Conservation (phyloP, 208 protist species). For the Acanthamoeba healyi region DNA sequence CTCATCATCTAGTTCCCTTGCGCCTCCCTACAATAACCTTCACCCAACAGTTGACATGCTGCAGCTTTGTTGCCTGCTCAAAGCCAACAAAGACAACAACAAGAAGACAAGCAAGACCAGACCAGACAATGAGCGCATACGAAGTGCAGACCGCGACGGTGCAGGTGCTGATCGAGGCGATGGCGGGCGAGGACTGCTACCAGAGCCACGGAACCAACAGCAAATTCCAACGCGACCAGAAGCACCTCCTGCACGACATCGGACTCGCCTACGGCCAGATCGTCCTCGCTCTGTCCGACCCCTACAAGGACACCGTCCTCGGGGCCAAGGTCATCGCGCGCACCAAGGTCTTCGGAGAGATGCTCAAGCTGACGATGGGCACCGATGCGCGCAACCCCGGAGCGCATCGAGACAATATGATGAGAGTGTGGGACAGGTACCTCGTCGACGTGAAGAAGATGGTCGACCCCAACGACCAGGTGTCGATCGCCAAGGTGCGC, state of each 20-base stretch:
- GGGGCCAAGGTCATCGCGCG: neutral
- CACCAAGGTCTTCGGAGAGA: neutral
- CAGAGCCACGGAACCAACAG: neutral
- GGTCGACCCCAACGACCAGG: neutral
- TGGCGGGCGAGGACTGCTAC: neutral
- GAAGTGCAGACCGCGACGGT: too few relatives aligned
- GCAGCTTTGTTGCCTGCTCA: too few relatives aligned
- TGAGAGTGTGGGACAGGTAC: neutral
- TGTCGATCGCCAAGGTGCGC: neutral
- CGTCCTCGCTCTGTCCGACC: neutral
- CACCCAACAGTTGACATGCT: too few relatives aligned
- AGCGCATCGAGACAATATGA: neutral
- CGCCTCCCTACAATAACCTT: too few relatives aligned
- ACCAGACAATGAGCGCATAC: too few relatives aligned
- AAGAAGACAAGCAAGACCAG: too few relatives aligned
- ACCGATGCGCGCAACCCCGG: neutral
- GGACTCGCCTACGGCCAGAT: neutral
- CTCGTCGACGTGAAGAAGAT: neutral
- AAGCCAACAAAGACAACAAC: too few relatives aligned
- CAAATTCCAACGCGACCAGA: neutral
- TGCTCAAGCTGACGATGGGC: neutral
- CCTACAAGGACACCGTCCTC: neutral
- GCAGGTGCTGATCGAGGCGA: neutral
- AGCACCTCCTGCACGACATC: neutral
- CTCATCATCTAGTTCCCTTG: too few relatives aligned